Percentiles rank a stretch among this genome's conserved stretches.
Evolutionary conservation across 768 basidiomycete genomes (phyloP).

Genomic region (Suillus occidentalis): DNA sequence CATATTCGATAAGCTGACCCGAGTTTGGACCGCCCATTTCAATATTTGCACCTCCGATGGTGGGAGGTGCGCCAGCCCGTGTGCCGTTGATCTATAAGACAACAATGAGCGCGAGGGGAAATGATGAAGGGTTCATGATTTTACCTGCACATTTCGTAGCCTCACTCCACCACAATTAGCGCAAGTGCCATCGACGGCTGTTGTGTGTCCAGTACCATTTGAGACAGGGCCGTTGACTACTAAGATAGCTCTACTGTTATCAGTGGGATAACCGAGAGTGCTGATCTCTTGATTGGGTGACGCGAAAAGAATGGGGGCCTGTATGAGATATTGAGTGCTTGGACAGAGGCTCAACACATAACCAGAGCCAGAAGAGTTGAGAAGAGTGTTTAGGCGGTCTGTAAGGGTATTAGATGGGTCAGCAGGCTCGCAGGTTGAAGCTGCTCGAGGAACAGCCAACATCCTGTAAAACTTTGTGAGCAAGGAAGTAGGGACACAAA

Average conservation of each 20-base stretch:
- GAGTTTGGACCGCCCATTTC: constrained; percentile 81
- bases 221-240: constrained; percentile 63
- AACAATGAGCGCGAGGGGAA: constrained; percentile 1
- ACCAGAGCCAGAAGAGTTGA: constrained; percentile 64
- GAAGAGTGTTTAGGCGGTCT: constrained; percentile 61
- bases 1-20: constrained; percentile 74
- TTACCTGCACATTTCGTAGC: constrained; percentile 72
- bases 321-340: constrained; percentile 57
- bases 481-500: not conserved
- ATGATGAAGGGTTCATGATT: not conserved
- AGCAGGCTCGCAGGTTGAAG: constrained; percentile 36
- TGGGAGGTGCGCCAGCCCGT: constrained; percentile 52
- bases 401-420: constrained; percentile 63
- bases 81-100: constrained; percentile 67
- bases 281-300: constrained; percentile 78
- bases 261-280: constrained; percentile 74
- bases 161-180: constrained; percentile 55
- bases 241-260: constrained; percentile 63
- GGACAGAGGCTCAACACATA: constrained; percentile 71
- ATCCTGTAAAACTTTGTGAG: not conserved
- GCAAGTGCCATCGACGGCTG: constrained; percentile 71
- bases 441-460: constrained; percentile 5
- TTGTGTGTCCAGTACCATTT: constrained; percentile 62
- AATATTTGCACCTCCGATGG: constrained; percentile 71
- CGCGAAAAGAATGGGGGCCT: constrained; percentile 65